Base-by-base conservation (phyloP, 768 basidiomycete species). In the Kwoniella pini region DNA sequence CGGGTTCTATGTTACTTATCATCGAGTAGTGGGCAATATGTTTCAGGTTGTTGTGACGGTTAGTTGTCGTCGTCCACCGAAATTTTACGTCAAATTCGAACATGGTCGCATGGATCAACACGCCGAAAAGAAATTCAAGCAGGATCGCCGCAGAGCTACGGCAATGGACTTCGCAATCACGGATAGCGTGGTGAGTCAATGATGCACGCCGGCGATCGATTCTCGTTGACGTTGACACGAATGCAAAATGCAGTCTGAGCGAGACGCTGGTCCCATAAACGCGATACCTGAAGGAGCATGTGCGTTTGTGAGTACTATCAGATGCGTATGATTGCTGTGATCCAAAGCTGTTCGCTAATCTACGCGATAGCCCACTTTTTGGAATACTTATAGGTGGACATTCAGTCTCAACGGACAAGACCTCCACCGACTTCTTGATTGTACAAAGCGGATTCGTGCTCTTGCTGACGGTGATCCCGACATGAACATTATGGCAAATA, bases 361-460 rank as follows among this genome's bases (percentile, higher is more conserved):
- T n/a, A n/a, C n/a, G n/a, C n/a, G n/a, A n/a, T n/a, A 74, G 72
- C 72, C 72, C 3, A 74, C 70, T 0, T 71, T 69, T 54, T 71
- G 67, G 70, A 70, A 74, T 55, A 71, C 70, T 11, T 74, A 58
- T 30, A 54, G 70, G 15, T 74, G 72, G 72, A 50, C 54, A 15
- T 66, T 74, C 59, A 19, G 33, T 22, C 40, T 74, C 22, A 46
- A 30, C 49, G 4, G 24, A 21, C 17, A 21, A 2, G 30, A 64
- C 12, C 48, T 52, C n/a, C n/a, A n/a, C n/a, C 31, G 13, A 30
- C 5, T 39, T 21, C 13, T 60, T 74, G 6, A 30, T 0, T 74
- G 72, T 43, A 52, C 60, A 5, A 12, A 40, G n/a, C 57, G 59
- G 36, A 58, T 74, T 44, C 54, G 61, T n/a, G 46, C 54, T 5